Base-by-base conservation (phyloP, 2,329 filamentous ascomycete species). In the Fusarium pilosicola region DNA sequence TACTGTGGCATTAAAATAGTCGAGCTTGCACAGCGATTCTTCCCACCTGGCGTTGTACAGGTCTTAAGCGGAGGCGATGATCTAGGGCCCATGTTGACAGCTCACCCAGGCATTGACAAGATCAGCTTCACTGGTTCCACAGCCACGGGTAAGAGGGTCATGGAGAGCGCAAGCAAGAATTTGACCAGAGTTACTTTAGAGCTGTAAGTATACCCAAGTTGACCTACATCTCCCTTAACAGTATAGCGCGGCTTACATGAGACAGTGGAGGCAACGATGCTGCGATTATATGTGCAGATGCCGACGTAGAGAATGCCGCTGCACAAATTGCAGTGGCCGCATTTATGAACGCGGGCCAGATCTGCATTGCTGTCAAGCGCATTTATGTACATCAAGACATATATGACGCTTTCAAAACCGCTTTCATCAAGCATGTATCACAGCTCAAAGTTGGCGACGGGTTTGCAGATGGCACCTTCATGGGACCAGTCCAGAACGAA, bases 121-220 rank as follows among this genome's bases (percentile, higher is more conserved):
- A 87, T 92, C 79, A 86, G 84, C 71, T 92, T 92, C 81, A 92
- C 90, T 0, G 90, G 90, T 5, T 90, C 88, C 12, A 88, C 84
- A n/a, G 83, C 84, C 0, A 91, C 88, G 0, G 90, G 90, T 13
- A 91, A 90, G 82, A 88, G 86, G 78, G 86, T 92, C 68, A 87
- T 90, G 84, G 85, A 84, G n/a, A 68, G 85, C 83, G 30, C 85
- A 84, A 64, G 82, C 85, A 39, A 84, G 76, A 89, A 87, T 0
- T 80, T 92, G 59, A 92, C 91, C 83, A 84, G 88, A 48, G 84
- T 90, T 30, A 90, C 87, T 3, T 84, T 91, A 13, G 90, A 91
- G 79, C 83, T 91, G 74, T 61, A 42, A 42, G 58, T 34, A 34
- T 28, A 13, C 24, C 51, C n/a, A n/a, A 26, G 3, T 17, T 24